Conservation (phyloP, 2,329 filamentous ascomycete genomes). For the Bipolaris bicolor region DNA sequence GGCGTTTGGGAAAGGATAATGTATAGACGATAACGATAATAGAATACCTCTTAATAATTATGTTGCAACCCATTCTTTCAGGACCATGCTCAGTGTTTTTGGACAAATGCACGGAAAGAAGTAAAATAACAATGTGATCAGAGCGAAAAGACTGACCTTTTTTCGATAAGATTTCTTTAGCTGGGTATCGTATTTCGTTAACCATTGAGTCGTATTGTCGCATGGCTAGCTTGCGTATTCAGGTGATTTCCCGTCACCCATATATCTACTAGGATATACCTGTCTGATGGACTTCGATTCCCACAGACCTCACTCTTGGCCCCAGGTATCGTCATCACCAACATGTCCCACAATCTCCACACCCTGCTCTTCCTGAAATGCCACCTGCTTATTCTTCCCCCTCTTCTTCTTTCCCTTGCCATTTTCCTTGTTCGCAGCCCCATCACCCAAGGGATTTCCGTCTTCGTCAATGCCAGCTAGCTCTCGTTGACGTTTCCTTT, state of each 20-base stretch:
- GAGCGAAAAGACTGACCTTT: neutral
- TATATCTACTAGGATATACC: neutral
- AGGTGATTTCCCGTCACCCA: neutral
- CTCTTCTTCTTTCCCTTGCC: slow-evolving; percentile 41
- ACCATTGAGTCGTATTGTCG: neutral
- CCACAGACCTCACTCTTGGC: slow-evolving; percentile 13
- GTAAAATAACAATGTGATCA: neutral
- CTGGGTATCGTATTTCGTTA: slow-evolving; percentile 5
- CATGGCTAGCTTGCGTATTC: neutral
- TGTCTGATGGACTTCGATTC: neutral
- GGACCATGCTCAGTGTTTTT: neutral
- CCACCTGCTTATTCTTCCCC: slow-evolving; percentile 35
- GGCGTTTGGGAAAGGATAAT: neutral
- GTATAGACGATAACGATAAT: neutral
- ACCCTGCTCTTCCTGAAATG: slow-evolving; percentile 36
- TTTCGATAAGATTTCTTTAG: neutral
- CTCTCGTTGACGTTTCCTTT: slow-evolving; percentile 45
- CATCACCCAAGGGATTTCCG: slow-evolving; percentile 25
- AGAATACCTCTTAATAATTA: too few species aligned
- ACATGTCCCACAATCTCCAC: slow-evolving; percentile 39
- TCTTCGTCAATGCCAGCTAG: slow-evolving; percentile 33
- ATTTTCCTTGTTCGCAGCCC: slow-evolving; percentile 30
- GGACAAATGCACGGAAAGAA: neutral
- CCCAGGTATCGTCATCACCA: slow-evolving; percentile 40
- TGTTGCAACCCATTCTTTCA: too few species aligned